Evolutionary conservation across 2,329 filamentous ascomycete species (phyloP).

Genomic region (Colletotrichum tabaci): DNA sequence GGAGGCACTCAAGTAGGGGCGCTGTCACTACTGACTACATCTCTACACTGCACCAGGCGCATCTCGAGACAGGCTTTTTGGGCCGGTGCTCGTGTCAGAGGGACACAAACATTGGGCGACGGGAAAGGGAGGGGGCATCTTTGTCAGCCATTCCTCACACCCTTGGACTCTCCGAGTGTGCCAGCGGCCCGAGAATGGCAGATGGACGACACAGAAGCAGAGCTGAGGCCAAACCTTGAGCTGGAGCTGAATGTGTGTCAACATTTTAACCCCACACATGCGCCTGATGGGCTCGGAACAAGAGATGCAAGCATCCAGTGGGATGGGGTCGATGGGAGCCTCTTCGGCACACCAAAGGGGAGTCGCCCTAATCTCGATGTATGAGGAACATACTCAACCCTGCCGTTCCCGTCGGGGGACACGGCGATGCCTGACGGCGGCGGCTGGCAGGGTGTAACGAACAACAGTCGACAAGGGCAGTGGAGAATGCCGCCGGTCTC

Average conservation of each 20-base stretch:
- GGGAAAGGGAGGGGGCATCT: neutral
- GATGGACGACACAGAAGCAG: neutral
- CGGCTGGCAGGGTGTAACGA: constrained; percentile 11
- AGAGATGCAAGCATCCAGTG: constrained; percentile 18
- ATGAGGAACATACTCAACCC: constrained; percentile 1
- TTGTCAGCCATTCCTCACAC: constrained; percentile 3
- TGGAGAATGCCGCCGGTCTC: constrained; percentile 10
- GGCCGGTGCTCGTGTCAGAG: constrained; percentile 13
- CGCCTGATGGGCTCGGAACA: neutral
- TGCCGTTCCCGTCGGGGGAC: constrained; percentile 14
- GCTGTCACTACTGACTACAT: neutral
- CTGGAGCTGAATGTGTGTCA: constrained; percentile 5
- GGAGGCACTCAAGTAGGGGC: too few relatives aligned
- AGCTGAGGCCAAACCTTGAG: constrained; percentile 9
- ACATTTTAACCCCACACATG: neutral
- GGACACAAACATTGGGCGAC: constrained; percentile 25
- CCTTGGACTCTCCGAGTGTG: neutral
- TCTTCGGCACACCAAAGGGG: neutral
- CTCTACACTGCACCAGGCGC: constrained; percentile 3
- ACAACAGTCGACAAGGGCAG: neutral
- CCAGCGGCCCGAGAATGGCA: neutral
- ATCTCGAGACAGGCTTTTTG: constrained; percentile 24
- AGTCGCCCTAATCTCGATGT: constrained; percentile 1
- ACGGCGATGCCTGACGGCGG: constrained; percentile 13
- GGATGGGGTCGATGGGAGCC: neutral